Evolutionary conservation across 108 stramenopile species (phyloP), one percentile per base, ranked within the genome.

Genomic region (Nitzschia sp.): DNA sequence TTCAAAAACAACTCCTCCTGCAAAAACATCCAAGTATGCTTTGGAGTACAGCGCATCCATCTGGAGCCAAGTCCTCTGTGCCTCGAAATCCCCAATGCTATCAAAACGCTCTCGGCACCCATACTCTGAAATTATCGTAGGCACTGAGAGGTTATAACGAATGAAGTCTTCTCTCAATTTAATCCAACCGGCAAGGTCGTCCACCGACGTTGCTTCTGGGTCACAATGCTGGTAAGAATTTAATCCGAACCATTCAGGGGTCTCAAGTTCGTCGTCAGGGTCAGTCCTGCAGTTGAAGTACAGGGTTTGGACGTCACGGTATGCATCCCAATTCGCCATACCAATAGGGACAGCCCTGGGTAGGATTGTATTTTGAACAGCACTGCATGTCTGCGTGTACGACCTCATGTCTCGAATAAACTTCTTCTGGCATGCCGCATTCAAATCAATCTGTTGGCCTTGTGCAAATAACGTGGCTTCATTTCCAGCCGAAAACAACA

Each of bases 1-100:
- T 39, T 76, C 75, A 77, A 77, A 83, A 20, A 51, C 82, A 51
- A 83, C 76, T 12, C 78, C 78, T 9, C 82, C 82, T 3, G 75
- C 70, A 55, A 79, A 83, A 5, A 62, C 52, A 10, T 79, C 54
- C 22, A n/a, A 12, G 20, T 75, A 75, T 10, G 50, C 66, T 29
- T 56, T 43, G 2, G 53, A 41, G 29, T 63, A 79, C 63, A 74
- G 40, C 8, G 57, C 53, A 44, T 69, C 64, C 14, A 53, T 38
- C 50, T 70, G 69, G 6, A 63, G 43, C 54, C 61, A 83, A 40
- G 41, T 70, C 42, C 82, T 57, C 55, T 83, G 82, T 7, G 66
- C 75, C 48, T 83, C 71, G 43, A 72, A 72, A 8, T 53, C 75
- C 10, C 57, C 77, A 22, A 77, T 63, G 38, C 74, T 73, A 12